A percentile compares a stretch with the other conserved stretches of the same genome.
phyloP scores from a whole-genome alignment of 495 filamentous ascomycete species.

The Aeminium ludgeri region DNA sequence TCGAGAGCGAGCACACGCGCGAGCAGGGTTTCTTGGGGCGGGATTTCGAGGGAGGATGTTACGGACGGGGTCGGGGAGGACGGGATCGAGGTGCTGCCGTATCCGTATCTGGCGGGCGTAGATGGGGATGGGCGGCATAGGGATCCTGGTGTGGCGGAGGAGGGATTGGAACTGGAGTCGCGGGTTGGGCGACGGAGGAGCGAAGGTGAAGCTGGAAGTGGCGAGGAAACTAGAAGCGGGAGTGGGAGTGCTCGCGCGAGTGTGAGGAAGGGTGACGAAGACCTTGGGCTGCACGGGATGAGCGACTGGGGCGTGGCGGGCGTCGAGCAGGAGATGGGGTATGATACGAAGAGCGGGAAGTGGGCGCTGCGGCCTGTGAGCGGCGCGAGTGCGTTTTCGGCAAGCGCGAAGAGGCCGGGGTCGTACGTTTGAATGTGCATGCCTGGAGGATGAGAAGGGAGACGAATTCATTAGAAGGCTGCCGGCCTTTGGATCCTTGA shows the following conservation, averaged over 20 bases:
- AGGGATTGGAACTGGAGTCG: neutral
- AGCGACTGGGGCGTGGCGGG: conserved; percentile 9
- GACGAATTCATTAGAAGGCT: no score
- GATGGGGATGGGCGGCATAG: no score
- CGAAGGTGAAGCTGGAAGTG: neutral
- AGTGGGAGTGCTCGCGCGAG: no score
- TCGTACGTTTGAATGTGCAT: no score
- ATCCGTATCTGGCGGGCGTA: no score
- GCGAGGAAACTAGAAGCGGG: neutral
- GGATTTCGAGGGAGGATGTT: conserved; percentile 7
- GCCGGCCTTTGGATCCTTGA: no score
- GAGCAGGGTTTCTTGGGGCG: conserved; percentile 9
- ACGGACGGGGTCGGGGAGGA: conserved; percentile 3
- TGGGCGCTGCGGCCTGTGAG: conserved; percentile 12
- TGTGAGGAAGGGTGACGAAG: no score
- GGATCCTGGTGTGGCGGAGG: no score
- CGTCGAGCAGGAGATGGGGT: conserved; percentile 13
- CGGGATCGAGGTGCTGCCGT: conserved; percentile 5
- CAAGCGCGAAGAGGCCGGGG: no score
- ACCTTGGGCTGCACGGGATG: no score
- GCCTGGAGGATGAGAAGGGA: no score
- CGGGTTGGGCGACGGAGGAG: neutral
- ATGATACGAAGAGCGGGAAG: conserved; percentile 11
- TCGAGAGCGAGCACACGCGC: neutral
- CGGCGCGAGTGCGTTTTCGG: no score